phyloP scores from a whole-genome alignment of 208 protist species.

The Trypanosoma melophagium region DNA sequence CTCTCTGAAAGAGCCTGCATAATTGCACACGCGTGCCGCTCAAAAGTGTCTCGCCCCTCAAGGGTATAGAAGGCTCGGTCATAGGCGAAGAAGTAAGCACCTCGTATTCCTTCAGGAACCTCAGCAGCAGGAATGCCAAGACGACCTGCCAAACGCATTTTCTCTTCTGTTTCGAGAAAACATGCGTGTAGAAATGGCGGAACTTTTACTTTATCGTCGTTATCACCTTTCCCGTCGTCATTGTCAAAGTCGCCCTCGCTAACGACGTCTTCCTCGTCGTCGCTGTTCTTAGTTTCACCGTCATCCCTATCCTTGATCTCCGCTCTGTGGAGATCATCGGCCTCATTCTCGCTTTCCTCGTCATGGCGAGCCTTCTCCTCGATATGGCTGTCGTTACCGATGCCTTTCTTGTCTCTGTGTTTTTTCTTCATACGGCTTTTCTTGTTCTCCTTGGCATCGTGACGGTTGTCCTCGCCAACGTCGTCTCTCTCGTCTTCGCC shows the following conservation, averaged over 20 bases:
- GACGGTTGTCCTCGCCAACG: not conserved
- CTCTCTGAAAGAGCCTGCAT: not conserved
- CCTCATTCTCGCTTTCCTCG: not conserved
- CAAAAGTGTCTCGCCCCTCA: constrained; percentile 11
- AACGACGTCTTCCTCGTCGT: not conserved
- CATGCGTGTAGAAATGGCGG: not conserved
- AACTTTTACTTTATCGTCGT: not conserved
- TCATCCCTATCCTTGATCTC: not conserved
- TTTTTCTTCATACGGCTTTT: not conserved
- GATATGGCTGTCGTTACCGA: not conserved
- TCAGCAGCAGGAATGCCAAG: constrained; percentile 13
- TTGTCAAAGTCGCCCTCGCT: not conserved
- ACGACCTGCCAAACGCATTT: constrained; percentile 5
- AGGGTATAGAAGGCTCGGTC: constrained; percentile 27
- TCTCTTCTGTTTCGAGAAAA: constrained; percentile 7
- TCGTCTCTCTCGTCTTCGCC: not conserved
- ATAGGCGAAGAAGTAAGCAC: constrained; percentile 26
- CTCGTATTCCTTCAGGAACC: constrained; percentile 5
- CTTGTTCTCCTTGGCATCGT: not conserved
- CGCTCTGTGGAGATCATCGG: not conserved
- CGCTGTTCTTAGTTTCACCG: not conserved
- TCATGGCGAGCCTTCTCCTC: not conserved
- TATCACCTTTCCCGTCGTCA: not conserved
- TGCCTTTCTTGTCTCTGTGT: not conserved
- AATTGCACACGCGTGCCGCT: constrained; percentile 17